Evolutionary conservation across 352 stramenopile species (phyloP).

Genomic region (Pythium rhizo-oryzae): DNA sequence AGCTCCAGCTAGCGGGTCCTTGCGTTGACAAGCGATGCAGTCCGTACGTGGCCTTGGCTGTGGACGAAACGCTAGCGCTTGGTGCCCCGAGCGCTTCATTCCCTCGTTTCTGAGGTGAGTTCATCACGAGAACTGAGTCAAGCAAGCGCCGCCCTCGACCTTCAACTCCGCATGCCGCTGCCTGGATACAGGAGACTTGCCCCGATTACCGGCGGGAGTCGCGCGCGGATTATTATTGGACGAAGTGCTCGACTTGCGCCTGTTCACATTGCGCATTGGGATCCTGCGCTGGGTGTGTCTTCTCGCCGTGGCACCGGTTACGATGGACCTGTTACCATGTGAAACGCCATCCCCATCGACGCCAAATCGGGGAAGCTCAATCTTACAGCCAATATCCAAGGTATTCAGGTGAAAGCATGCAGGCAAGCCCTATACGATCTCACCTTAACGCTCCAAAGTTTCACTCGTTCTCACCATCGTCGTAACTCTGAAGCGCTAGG

Average conservation of each 20-base stretch:
- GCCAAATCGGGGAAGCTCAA: neutral
- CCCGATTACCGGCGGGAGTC: neutral
- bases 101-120: constrained; percentile 7
- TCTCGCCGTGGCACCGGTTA: neutral
- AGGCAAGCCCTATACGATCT: neutral
- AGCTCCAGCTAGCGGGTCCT: neutral
- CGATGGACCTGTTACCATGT: constrained; percentile 1
- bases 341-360: neutral
- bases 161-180: neutral
- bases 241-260: neutral
- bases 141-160: neutral
- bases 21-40: neutral
- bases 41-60: constrained; percentile 15
- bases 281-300: neutral
- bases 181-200: neutral
- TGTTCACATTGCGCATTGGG: neutral
- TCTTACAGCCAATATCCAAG: neutral
- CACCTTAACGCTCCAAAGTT: neutral
- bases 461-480: too few species aligned
- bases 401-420: neutral
- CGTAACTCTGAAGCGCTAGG: too few species aligned
- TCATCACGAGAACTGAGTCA: constrained; percentile 1
- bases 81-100: neutral
- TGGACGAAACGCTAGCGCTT: neutral
- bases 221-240: constrained; percentile 6